These are phyloP conservation scores for Stramenopiles sp. DNA, from an alignment of 352 stramenopile genomes.

Conservation along the genomic window DNA sequence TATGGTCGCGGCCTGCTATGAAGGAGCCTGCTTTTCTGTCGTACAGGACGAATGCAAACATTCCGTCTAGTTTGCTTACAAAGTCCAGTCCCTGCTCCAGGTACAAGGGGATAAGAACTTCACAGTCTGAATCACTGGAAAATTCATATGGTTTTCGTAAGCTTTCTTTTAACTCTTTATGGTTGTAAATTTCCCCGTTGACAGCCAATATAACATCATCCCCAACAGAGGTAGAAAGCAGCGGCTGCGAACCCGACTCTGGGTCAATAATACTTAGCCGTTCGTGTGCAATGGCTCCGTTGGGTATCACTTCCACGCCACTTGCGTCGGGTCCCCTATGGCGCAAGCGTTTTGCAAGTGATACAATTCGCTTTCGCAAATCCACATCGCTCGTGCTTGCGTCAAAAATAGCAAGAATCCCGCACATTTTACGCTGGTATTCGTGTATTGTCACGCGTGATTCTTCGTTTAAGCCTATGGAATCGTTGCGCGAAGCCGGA, in stretches of 20 bases:
- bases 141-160: slow-evolving; percentile 68
- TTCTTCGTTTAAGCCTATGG: no score
- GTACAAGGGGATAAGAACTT: slow-evolving; percentile 91
- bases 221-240: slow-evolving; percentile 28
- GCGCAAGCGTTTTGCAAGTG: slow-evolving; percentile 43
- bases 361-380: slow-evolving; percentile 59
- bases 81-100: slow-evolving; percentile 48
- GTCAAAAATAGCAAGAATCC: slow-evolving; percentile 92
- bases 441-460: no score
- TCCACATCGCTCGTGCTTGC: slow-evolving; percentile 73
- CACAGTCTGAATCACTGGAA: slow-evolving; percentile 87
- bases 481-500: no score
- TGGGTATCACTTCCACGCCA: slow-evolving; percentile 51
- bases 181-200: slow-evolving; percentile 99
- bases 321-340: slow-evolving; percentile 92
- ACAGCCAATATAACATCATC: slow-evolving; percentile 73
- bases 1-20: slow-evolving; percentile 82
- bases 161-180: slow-evolving; percentile 74
- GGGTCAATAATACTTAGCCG: slow-evolving; percentile 95
- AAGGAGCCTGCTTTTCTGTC: slow-evolving; percentile 76
- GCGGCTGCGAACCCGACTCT: slow-evolving; percentile 72
- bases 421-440: slow-evolving; percentile 78
- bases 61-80: slow-evolving; percentile 72
- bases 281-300: slow-evolving; percentile 80
- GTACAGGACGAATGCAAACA: slow-evolving; percentile 98